A percentile compares a stretch with the other conserved stretches of the same genome.
Evolutionary conservation across 1,284 basidiomycete species (phyloP).

Genomic region (Leccinum insolens): DNA sequence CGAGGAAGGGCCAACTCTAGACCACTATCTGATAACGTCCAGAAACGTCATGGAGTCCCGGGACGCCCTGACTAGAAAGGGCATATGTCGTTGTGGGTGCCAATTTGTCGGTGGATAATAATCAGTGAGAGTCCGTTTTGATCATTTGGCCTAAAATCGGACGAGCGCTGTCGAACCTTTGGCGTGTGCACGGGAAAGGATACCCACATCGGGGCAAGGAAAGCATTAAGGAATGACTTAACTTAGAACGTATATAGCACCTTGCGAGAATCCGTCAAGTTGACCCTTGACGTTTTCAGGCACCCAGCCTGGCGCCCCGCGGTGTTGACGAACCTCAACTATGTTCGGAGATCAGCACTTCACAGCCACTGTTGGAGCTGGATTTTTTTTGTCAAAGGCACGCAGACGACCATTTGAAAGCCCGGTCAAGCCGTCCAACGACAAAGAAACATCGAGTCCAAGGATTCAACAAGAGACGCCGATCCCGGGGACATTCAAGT

Average conservation of each 20-base stretch:
- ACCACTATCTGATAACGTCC: constrained; percentile 9
- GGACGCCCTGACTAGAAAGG: constrained; percentile 1
- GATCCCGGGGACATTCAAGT: background rate
- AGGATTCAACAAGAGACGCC: background rate
- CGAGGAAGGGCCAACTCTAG: constrained; percentile 1
- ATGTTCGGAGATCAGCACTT: background rate
- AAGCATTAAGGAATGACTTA: background rate
- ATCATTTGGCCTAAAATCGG: constrained; percentile 8
- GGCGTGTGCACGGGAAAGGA: constrained; percentile 9
- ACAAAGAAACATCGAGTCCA: constrained; percentile 4
- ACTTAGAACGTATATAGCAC: background rate
- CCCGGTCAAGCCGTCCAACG: background rate
- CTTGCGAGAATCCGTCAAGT: constrained; percentile 15
- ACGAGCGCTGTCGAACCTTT: background rate
- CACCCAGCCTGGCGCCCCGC: constrained; percentile 5
- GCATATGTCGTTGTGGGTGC: constrained; percentile 3
- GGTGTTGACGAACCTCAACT: constrained; percentile 9
- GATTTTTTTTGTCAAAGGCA: background rate
- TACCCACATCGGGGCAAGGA: constrained; percentile 2
- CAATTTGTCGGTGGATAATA: constrained; percentile 1
- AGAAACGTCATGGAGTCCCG: background rate
- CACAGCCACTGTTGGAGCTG: constrained; percentile 5
- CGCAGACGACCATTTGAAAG: background rate
- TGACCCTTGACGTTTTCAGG: constrained; percentile 12
- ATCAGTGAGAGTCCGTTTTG: constrained; percentile 3